Evolutionary conservation across 169 alveolate genomes (phyloP), one percentile per base, ranked within the genome.

Genomic region (Fabrea salina): DNA sequence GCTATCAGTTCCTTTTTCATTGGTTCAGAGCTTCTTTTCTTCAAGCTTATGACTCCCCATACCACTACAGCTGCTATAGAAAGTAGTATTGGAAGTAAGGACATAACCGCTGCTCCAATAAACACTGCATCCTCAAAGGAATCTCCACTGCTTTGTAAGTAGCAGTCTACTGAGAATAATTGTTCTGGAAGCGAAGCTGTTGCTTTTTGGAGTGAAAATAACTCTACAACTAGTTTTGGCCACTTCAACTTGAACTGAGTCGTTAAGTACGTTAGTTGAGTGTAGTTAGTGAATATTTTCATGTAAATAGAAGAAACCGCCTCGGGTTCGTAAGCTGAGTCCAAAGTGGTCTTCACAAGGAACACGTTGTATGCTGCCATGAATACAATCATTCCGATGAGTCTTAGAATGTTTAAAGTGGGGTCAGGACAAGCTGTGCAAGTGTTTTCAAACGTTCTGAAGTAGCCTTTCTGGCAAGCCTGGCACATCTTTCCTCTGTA

Each of bases 131-230:
- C n/a, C n/a, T n/a, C n/a, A n/a, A n/a, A n/a, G n/a, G 66, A 19
- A 19, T 54, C 25, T 7, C 33, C 33, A 11, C 7, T 32, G 43
- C 50, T 50, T 49, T 37, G 16, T 13, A 71, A 25, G 32, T 11
- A 71, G 80, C 80, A 71, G 32, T 71, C 80, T 27, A 71, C n/a
- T 44, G 80, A 71, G 16, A 71, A 11, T 7, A 71, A 25, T 19
- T 19, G 32, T n/a, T 16, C 41, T 8, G 80, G 5, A 5, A 27
- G 51, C 11, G 5, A 19, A 19, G 44, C 40, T 8, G 71, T 6
- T 7, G 8, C 5, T 27, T 50, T 50, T 43, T 71, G 49, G 6
- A 19, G 5, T 43, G 30, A 6, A 5, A 49, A 32, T 7, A 13
- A 49, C 5, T 43, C 5, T 7, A 7, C n/a, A 25, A 30, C 67